These are phyloP conservation scores for Ascochyta koolunga DNA, from an alignment of 2,329 filamentous ascomycete genomes.

Conservation along the genomic window DNA sequence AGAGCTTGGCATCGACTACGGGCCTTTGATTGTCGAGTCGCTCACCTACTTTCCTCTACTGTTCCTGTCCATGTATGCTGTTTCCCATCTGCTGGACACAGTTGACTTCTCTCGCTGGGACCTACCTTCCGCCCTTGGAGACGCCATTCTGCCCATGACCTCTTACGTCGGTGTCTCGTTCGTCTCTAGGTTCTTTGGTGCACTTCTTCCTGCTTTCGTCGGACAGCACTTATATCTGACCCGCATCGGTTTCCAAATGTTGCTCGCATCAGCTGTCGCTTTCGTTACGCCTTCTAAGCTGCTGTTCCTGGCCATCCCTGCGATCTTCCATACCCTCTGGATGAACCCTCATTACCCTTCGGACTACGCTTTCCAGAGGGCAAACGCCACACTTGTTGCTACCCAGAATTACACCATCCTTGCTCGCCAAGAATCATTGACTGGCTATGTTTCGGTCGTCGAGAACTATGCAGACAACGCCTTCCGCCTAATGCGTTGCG, in stretches of 20 bases:
- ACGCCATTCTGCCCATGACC: constrained; percentile 68
- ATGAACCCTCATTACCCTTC: constrained; percentile 77
- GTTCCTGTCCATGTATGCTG: constrained; percentile 48
- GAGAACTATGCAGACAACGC: constrained; percentile 70
- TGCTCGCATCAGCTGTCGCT: constrained; percentile 69
- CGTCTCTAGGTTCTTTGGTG: constrained; percentile 50
- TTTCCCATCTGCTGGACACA: constrained; percentile 63
- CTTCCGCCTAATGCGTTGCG: constrained; percentile 86
- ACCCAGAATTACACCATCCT: constrained; percentile 74
- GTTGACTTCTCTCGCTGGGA: constrained; percentile 62
- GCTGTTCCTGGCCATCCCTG: constrained; percentile 71
- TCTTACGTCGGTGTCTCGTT: constrained; percentile 69
- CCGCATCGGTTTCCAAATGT: constrained; percentile 72
- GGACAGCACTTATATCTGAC: constrained; percentile 70
- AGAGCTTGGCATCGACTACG: constrained; percentile 69
- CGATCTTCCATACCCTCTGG: constrained; percentile 71
- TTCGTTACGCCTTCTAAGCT: constrained; percentile 71
- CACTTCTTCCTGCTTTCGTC: constrained; percentile 57
- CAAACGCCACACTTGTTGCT: constrained; percentile 69
- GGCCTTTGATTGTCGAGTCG: constrained; percentile 76
- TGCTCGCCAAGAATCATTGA: constrained; percentile 82
- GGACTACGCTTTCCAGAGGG: constrained; percentile 61
- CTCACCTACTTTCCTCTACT: constrained; percentile 68
- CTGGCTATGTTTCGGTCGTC: constrained; percentile 90
- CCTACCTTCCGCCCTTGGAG: constrained; percentile 63